A percentile compares a stretch with the other conserved stretches of the same genome.
These are phyloP conservation scores for Rhodotorula sp. DNA, from an alignment of 1,284 basidiomycete species.

Conservation along the genomic window DNA sequence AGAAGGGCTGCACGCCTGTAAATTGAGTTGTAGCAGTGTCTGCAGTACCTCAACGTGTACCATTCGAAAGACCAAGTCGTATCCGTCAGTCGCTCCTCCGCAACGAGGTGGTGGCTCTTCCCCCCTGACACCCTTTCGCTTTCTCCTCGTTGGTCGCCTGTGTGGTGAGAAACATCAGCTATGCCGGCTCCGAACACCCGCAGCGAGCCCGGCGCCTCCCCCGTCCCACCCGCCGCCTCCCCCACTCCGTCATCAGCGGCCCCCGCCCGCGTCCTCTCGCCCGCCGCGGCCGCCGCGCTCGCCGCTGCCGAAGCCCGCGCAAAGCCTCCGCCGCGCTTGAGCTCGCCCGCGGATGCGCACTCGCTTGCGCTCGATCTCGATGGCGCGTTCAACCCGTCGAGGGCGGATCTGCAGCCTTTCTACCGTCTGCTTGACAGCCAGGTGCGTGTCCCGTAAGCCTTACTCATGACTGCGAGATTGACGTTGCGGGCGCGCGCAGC, in stretches of 20 bases:
- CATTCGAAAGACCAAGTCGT: neutral
- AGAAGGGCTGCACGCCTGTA: too few relatives aligned
- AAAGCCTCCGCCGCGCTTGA: neutral
- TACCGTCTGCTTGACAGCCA: constrained; percentile 24
- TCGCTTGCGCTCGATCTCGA: neutral
- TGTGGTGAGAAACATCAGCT: rapidly evolving
- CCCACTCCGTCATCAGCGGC: neutral
- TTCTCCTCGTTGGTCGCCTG: neutral
- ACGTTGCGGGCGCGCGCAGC: neutral
- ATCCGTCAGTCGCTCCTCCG: too few relatives aligned
- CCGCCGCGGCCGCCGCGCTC: constrained; percentile 1
- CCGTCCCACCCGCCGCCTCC: neutral
- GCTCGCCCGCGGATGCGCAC: constrained; percentile 4
- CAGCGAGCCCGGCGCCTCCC: neutral
- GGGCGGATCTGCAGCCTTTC: constrained; percentile 28
- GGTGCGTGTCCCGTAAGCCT: neutral
- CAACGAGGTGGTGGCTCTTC: neutral
- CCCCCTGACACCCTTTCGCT: too few relatives aligned
- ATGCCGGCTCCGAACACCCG: neutral
- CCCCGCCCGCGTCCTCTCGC: neutral
- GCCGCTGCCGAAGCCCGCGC: constrained; percentile 2
- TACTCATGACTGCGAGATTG: neutral
- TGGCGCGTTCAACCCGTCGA: constrained; percentile 22
- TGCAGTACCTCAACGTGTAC: constrained; percentile 8
- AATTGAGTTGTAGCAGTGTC: neutral